These are phyloP conservation scores for Hymenotorrendiella dingleyae DNA, from an alignment of 2,329 filamentous ascomycete species.

Conservation along the genomic window DNA sequence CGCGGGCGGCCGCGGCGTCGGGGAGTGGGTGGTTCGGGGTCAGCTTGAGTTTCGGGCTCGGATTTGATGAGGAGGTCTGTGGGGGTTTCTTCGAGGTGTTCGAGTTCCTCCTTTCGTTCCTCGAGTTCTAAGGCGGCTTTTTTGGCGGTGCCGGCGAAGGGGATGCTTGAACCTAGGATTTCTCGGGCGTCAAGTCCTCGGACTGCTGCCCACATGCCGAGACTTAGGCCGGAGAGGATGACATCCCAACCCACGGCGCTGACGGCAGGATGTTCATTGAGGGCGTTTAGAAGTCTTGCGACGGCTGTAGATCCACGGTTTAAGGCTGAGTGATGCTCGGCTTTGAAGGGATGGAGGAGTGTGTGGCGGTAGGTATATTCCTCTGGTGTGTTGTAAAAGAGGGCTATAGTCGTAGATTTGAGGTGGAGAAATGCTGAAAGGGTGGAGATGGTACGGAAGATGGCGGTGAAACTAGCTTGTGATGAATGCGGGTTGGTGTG, in stretches of 20 bases:
- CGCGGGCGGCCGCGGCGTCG: constrained; percentile 14
- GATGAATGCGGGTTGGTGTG: constrained; percentile 35
- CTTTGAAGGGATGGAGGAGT: constrained; percentile 40
- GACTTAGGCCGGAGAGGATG: constrained; percentile 45
- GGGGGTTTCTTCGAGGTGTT: too few species aligned
- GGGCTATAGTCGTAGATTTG: constrained; percentile 37
- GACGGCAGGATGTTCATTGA: constrained; percentile 52
- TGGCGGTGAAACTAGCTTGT: constrained; percentile 36
- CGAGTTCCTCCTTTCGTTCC: not conserved
- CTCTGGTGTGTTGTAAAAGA: constrained; percentile 43
- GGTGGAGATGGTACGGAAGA: constrained; percentile 43
- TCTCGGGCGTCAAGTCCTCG: constrained; percentile 44
- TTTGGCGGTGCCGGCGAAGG: constrained; percentile 21
- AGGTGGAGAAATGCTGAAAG: constrained; percentile 40
- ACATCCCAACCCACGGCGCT: constrained; percentile 53
- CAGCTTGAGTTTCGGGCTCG: not conserved
- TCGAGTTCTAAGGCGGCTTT: not conserved
- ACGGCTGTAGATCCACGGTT: constrained; percentile 41
- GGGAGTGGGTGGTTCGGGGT: constrained; percentile 2
- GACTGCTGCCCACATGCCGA: constrained; percentile 53
- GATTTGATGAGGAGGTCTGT: not conserved
- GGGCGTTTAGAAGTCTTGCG: constrained; percentile 41
- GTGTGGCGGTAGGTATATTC: constrained; percentile 45
- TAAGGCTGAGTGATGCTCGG: constrained; percentile 38
- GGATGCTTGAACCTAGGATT: constrained; percentile 38